Evolutionary conservation across 2,329 filamentous ascomycete genomes (phyloP).

Genomic region (Metarhizium humberi): DNA sequence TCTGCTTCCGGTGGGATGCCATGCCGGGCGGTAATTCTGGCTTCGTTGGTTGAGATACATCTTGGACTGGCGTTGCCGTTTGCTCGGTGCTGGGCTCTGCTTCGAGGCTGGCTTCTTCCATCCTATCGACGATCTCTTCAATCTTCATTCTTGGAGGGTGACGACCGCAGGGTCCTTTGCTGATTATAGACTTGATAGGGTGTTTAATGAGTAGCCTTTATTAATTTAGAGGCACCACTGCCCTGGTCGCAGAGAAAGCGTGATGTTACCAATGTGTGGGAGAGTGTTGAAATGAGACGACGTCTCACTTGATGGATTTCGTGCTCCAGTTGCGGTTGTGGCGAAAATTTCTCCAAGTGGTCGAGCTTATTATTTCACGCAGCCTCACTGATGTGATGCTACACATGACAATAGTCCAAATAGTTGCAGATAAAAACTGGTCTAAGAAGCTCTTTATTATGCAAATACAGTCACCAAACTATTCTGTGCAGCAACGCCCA

Average conservation of each 20-base stretch:
- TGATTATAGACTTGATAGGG: too few relatives aligned
- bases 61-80: not conserved
- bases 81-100: not conserved
- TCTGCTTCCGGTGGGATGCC: slow-evolving; percentile 31
- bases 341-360: slow-evolving; percentile 17
- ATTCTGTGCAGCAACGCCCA: too few relatives aligned
- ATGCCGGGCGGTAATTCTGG: slow-evolving; percentile 39
- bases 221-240: too few relatives aligned
- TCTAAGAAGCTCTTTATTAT: too few relatives aligned
- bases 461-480: too few relatives aligned
- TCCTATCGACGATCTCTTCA: slow-evolving; percentile 32
- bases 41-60: slow-evolving; percentile 15
- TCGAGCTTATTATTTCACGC: not conserved
- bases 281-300: too few relatives aligned
- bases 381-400: not conserved
- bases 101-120: slow-evolving; percentile 25
- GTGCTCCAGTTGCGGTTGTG: slow-evolving; percentile 14
- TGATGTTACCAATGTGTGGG: not conserved
- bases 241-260: not conserved
- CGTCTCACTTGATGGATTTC: slow-evolving; percentile 1
- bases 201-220: too few relatives aligned
- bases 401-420: not conserved
- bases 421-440: too few relatives aligned
- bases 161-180: too few relatives aligned
- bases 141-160: slow-evolving; percentile 22